Evolutionary conservation across 192 early-diverging fungal species (phyloP), one percentile per base, ranked within the genome.

Genomic region (Coemansia sp.): DNA sequence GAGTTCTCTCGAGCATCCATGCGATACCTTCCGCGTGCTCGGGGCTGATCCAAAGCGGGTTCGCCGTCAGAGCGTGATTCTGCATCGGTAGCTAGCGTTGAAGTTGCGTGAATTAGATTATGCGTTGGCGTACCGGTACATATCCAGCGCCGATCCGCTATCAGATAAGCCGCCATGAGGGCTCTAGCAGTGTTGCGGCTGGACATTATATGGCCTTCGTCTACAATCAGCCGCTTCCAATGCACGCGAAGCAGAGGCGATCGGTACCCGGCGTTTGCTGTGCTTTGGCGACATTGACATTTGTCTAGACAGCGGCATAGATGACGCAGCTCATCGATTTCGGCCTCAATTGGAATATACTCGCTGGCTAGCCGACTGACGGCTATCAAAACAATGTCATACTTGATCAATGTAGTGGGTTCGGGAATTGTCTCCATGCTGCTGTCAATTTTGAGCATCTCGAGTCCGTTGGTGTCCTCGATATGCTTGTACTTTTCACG

Each of bases 191-290:
- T 56, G 56, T 70, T 53, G 67, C 65, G 77, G 13, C 72, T 50
- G 4, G 82, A 80, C 82, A 93, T 80, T 31, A 78, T 74, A 45
- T 92, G 89, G 6, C 91, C 91, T 52, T 94, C 91, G 52, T 94
- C 91, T 10, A 92, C 85, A 51, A 94, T 86, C 18, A 94, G 53
- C 16, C 91, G 72, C 50, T 88, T 83, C 88, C 89, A 94, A 15
- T 83, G 83, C 2, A 94, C 73, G 16, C 82, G 77, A 37, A 86
- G 78, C 5, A 93, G 65, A 18, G 91, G 88, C 2, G 88, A 89
- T 13, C 80, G 61, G 38, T 70, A 66, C 2, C 42, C 13, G 1
- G 63, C 67, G 21, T 31, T 53, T 18, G 55, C 68, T 23, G 6
- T 51, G 19, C 57, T 59, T 35, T 21, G 45, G 18, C 43, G n/a